phyloP scores from a whole-genome alignment of 495 filamentous ascomycete species.

The Lichina pygmaea region DNA sequence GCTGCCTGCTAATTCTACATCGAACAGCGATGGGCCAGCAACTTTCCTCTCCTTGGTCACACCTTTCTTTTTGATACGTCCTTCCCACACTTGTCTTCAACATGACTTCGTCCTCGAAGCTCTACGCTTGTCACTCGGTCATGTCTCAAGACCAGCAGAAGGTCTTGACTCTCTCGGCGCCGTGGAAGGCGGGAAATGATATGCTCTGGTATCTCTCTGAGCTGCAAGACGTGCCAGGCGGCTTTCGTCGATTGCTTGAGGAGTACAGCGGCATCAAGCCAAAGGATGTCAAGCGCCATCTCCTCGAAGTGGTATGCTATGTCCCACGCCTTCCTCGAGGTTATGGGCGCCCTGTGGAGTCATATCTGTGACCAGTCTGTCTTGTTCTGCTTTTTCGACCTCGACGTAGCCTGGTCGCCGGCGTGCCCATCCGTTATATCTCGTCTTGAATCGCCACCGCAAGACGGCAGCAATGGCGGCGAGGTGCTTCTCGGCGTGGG shows the following conservation, averaged over 20 bases:
- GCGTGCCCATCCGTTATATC: neutral
- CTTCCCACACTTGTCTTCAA: no score
- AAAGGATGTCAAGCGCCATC: neutral
- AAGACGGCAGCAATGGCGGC: neutral
- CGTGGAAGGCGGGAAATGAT: no score
- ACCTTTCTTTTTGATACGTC: no score
- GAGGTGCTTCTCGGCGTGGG: constrained; percentile 20
- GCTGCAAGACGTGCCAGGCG: no score
- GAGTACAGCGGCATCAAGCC: neutral
- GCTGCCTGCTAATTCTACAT: no score
- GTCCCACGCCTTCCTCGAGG: neutral
- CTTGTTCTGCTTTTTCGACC: neutral
- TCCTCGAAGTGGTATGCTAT: neutral
- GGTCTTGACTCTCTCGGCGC: no score
- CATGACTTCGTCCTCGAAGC: no score
- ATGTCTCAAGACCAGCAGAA: no score
- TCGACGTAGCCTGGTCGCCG: neutral
- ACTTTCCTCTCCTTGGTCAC: no score
- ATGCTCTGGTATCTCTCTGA: no score
- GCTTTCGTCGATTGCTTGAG: neutral
- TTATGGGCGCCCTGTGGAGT: neutral
- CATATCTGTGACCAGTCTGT: neutral
- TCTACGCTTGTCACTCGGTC: no score
- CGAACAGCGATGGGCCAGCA: no score
- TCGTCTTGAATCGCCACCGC: neutral